These are phyloP conservation scores for Beauveria varroae DNA, from an alignment of 2,329 filamentous ascomycete species.

Conservation along the genomic window DNA sequence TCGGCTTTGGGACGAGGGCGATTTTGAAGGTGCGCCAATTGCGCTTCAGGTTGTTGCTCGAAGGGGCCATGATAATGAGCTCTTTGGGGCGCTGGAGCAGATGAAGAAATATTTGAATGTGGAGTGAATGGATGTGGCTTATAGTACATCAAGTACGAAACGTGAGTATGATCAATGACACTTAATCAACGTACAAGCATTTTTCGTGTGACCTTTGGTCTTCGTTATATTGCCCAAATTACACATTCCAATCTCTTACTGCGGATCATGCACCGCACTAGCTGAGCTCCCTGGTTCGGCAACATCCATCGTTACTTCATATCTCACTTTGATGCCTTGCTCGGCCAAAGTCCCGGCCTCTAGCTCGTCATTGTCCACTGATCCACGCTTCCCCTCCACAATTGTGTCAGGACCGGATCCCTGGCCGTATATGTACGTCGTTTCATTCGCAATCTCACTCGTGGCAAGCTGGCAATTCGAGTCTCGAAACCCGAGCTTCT, in stretches of 20 bases:
- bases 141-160: no score
- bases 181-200: no score
- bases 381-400: neutral
- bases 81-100: slow-evolving; percentile 23
- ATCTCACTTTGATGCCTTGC: neutral
- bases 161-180: no score
- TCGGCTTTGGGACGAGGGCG: slow-evolving; percentile 23
- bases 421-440: neutral
- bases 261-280: no score
- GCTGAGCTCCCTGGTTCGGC: neutral
- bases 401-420: neutral
- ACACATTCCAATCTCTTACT: no score
- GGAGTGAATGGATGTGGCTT: neutral
- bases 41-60: slow-evolving; percentile 26
- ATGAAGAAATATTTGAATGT: slow-evolving; percentile 15
- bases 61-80: slow-evolving; percentile 27
- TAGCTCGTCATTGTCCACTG: neutral
- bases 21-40: slow-evolving; percentile 27
- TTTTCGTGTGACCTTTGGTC: no score
- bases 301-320: neutral
- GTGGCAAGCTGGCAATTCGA: slow-evolving; percentile 1
- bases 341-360: neutral
- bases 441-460: neutral
- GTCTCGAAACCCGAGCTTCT: neutral
- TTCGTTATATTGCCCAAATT: no score